These are phyloP conservation scores for Lasiodiplodia sp. DNA, from an alignment of 2,329 filamentous ascomycete species.

Conservation along the genomic window DNA sequence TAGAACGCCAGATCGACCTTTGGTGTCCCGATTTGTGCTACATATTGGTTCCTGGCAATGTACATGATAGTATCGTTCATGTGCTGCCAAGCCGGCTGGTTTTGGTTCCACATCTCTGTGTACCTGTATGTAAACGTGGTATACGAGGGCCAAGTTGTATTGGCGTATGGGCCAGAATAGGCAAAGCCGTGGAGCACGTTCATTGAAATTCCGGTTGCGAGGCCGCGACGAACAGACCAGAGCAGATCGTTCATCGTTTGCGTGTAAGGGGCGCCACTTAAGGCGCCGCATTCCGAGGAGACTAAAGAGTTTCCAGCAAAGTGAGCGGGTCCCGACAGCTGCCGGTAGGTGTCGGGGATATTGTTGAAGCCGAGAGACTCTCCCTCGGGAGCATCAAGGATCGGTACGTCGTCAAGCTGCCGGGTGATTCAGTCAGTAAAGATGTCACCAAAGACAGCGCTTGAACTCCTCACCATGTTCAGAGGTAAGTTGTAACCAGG, in stretches of 20 bases:
- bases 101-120: constrained; percentile 48
- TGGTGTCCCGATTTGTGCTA: constrained; percentile 50
- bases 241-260: constrained; percentile 42
- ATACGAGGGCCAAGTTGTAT: constrained; percentile 60
- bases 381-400: constrained; percentile 44
- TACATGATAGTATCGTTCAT: constrained; percentile 49
- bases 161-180: constrained; percentile 51
- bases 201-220: constrained; percentile 53
- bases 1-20: constrained; percentile 55
- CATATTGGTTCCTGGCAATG: constrained; percentile 47
- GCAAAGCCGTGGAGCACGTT: constrained; percentile 55
- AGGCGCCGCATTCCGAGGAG: constrained; percentile 45
- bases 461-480: constrained; percentile 39
- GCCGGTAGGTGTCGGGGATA: constrained; percentile 43
- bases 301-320: constrained; percentile 41
- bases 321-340: constrained; percentile 44
- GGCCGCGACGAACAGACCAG: constrained; percentile 47
- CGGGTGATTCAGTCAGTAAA: not conserved
- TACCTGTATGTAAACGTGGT: constrained; percentile 54
- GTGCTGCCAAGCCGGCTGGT: constrained; percentile 54
- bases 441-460: not conserved
- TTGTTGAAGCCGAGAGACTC: constrained; percentile 45
- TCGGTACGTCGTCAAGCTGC: constrained; percentile 37
- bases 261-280: constrained; percentile 36
- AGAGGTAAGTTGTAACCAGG: constrained; percentile 46